Conservation (phyloP, 768 basidiomycete genomes). For the Pleurotus salmoneostramineus region DNA sequence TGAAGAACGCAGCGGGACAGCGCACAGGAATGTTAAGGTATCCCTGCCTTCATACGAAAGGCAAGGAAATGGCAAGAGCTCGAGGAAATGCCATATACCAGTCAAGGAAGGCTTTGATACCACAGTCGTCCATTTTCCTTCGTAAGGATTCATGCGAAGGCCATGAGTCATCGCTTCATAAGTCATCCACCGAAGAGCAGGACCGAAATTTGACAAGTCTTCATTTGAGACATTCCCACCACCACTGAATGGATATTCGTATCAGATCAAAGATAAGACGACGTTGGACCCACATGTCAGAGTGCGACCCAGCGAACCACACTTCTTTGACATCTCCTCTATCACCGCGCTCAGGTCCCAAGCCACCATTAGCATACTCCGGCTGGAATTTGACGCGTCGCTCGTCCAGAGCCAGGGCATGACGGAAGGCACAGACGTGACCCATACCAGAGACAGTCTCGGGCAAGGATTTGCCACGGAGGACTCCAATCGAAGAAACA, state of each 20-base stretch:
- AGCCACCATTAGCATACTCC: conserved; percentile 23
- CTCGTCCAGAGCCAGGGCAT: conserved; percentile 45
- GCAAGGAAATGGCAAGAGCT: neutral
- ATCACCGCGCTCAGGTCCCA: neutral
- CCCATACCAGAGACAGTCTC: conserved; percentile 19
- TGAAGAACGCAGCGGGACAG: too few relatives aligned
- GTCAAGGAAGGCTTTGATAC: neutral
- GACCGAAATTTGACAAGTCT: conserved; percentile 12
- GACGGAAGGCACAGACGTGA: conserved; percentile 39
- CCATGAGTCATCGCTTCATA: neutral
- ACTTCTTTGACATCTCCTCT: conserved; percentile 22
- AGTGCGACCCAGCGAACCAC: conserved; percentile 24
- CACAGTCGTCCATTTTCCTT: neutral
- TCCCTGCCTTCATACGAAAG: neutral
- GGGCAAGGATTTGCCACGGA: conserved; percentile 26
- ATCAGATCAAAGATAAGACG: neutral
- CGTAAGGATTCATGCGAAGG: neutral
- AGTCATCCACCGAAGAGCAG: conserved; percentile 16
- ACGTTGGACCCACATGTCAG: conserved; percentile 24
- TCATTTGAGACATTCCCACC: conserved; percentile 16
- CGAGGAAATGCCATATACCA: neutral
- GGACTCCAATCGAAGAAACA: conserved; percentile 39
- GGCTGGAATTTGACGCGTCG: conserved; percentile 43
- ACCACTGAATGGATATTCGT: conserved; percentile 1
- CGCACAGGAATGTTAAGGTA: neutral